Evolutionary conservation across 257 asterid species (phyloP).

Genomic region (Lycium barbarum): DNA sequence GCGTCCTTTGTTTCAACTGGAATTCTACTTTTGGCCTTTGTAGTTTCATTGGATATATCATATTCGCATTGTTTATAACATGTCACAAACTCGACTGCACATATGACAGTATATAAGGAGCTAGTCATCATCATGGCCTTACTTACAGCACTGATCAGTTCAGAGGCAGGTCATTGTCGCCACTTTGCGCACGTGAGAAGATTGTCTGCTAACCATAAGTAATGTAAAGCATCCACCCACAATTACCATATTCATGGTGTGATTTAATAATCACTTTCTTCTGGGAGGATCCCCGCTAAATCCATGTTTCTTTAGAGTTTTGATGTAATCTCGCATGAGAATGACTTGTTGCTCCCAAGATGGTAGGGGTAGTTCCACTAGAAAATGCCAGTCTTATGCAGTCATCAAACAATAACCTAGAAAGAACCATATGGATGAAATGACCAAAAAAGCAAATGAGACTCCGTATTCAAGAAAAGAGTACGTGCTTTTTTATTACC

Average conservation of each 20-base stretch:
- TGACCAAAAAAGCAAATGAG: slow-evolving; percentile 1
- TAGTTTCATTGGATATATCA: slow-evolving; percentile 68
- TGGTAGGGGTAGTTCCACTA: slow-evolving; percentile 85
- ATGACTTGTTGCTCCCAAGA: slow-evolving; percentile 76
- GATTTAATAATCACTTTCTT: slow-evolving; percentile 48
- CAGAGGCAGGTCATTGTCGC: not conserved
- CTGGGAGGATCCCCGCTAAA: slow-evolving; percentile 73
- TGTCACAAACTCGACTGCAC: slow-evolving; percentile 76
- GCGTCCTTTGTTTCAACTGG: slow-evolving; percentile 21
- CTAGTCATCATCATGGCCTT: not conserved
- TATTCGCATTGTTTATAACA: slow-evolving; percentile 59
- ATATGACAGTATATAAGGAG: slow-evolving; percentile 25
- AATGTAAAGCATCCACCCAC: not conserved
- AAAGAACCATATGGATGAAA: slow-evolving; percentile 26
- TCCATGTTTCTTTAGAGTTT: slow-evolving; percentile 73
- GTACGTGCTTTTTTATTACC: slow-evolving; percentile 48
- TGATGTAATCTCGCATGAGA: slow-evolving; percentile 73
- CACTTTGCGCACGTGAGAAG: not conserved
- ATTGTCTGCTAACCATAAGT: not conserved
- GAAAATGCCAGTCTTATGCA: slow-evolving; percentile 88
- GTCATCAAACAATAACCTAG: slow-evolving; percentile 79
- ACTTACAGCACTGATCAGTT: not conserved
- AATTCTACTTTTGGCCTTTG: not conserved
- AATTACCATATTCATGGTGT: not conserved
- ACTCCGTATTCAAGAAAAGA: not conserved